Base-by-base conservation (phyloP, 192 early-diverging fungal genomes). In the Allomyces javanicus region DNA sequence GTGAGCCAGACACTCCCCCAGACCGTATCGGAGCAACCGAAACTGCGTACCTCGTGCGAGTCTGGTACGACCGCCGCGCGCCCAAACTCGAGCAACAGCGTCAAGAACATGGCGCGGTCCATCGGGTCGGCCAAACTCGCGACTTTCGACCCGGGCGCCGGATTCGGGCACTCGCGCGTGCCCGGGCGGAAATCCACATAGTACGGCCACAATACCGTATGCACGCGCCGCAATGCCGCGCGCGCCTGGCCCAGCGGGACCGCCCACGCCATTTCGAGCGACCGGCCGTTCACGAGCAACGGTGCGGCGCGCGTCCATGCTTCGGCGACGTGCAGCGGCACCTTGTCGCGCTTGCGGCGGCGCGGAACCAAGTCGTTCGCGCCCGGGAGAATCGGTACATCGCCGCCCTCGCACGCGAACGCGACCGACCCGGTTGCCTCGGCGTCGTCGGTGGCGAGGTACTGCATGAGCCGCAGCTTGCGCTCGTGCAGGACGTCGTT, bases 401-500 rank as follows among this genome's bases (percentile, higher is more conserved):
- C 33, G 33, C 33, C 33, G 33, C 33, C 33, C 33, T 40, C 33
- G 7, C 33, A 40, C 33, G 33, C 33, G 7, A 40, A 40, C 33
- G 33, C 33, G 33, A 40, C 33, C 3, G 33, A 40, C 33, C 33
- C 33, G 7, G 33, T 40, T 7, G 33, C 33, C 33, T 40, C 33
- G 33, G 33, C 33, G 33, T 40, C 33, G 33, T 40, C 33, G 4
- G 33, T 7, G 33, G 33, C 33, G 33, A 40, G 33, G 33, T 40
- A 40, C 33, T 40, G 33, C 33, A 40, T 65, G 10, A 67, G 67
- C 40, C 70, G 66, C 21, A 91, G 72, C 69, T 87, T 88, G 9
- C 70, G 74, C 55, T 85, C 80, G 77, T 84, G 89, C 65, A 91
- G 81, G 40, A 83, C 85, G 69, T 91, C 87, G 27, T 82, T 80